Base-by-base conservation (phyloP, 2,329 filamentous ascomycete genomes). In the Aspergillus sergii region DNA sequence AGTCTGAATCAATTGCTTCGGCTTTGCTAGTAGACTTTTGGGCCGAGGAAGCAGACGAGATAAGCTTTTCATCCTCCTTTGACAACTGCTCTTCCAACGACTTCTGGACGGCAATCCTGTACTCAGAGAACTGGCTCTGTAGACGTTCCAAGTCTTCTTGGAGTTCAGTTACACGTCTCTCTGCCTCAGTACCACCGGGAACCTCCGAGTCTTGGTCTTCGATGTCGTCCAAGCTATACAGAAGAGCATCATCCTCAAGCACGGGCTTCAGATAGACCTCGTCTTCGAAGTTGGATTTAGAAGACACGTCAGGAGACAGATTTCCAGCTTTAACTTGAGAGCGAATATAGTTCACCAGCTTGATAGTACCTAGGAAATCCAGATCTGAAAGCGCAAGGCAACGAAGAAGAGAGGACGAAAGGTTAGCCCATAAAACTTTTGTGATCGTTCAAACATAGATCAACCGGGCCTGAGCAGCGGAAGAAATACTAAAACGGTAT, bases 201-300 rank as follows among this genome's bases (percentile, higher is more conserved):
- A 62, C 69, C 45, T 67, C 70, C 5, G 68, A 68, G 2, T 71
- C 76, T 19, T 78, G 70, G 14, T 79, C 77, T 32, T 82, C 77
- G 11, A 96, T 82, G 66, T 97, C 95, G 67, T 96, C 94, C 23
- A 99, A 83, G 61, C 87, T 91, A 74, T 96, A 93, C 36, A 99
- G 87, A 59, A 98, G 82, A 4, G 94, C 91, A 75, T 99, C 95
- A 69, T 97, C 93, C 63, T 95, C 90, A 9, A 99, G 80, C 4
- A 93, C 89, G 0, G 95, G 95, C 73, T 91, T 91, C 63, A 99
- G 83, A 73, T 89, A 96, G 67, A 86, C 84, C 67, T 98, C 94
- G 65, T 93, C 87, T n/a, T 88, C 84, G 66, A 97, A 88, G 30
- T 88, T 82, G 2, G 82, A 80, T 41, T 81, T 81, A 3, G 87